These are phyloP conservation scores for Vanrija sp. DNA, from an alignment of 1,284 basidiomycete species.

Conservation along the genomic window DNA sequence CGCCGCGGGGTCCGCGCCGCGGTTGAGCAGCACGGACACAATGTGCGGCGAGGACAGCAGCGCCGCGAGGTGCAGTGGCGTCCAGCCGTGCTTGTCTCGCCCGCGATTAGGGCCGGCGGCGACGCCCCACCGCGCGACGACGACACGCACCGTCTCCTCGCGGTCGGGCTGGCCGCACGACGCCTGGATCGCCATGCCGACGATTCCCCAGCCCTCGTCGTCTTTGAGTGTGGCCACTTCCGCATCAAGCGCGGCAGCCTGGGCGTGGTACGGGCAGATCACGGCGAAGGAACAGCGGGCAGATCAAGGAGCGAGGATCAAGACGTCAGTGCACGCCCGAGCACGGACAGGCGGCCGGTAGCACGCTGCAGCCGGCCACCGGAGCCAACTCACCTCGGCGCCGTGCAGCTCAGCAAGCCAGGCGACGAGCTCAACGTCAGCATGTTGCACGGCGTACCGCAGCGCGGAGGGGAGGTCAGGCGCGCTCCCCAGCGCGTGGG, in stretches of 20 bases:
- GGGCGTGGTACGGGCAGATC: not conserved
- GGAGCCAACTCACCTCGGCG: slow-evolving; percentile 24
- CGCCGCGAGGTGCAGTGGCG: slow-evolving; percentile 89
- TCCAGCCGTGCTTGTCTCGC: slow-evolving; percentile 73
- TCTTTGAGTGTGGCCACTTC: slow-evolving; percentile 55
- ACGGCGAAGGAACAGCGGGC: not conserved
- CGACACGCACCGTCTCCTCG: slow-evolving; percentile 77
- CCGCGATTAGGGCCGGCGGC: slow-evolving; percentile 27
- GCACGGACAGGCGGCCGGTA: not conserved
- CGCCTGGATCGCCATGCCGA: slow-evolving; percentile 74
- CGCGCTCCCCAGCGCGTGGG: slow-evolving; percentile 6
- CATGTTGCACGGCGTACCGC: slow-evolving; percentile 32
- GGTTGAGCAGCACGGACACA: slow-evolving; percentile 85
- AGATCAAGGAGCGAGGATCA: not conserved
- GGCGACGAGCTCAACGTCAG: slow-evolving; percentile 36
- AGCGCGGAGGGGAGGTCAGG: slow-evolving; percentile 38
- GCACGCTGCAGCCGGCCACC: not conserved
- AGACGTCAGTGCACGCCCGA: not conserved
- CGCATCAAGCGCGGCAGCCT: slow-evolving; percentile 35
- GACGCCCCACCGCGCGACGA: slow-evolving; percentile 69
- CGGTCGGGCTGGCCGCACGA: slow-evolving; percentile 69
- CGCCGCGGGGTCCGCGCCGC: slow-evolving; percentile 76
- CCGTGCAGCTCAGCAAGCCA: slow-evolving; percentile 37
- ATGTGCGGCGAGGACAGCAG: slow-evolving; percentile 84
- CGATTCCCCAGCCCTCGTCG: slow-evolving; percentile 74